A percentile compares a stretch with the other conserved stretches of the same genome.
Evolutionary conservation across 1,284 basidiomycete species (phyloP).

Genomic region (Cystobasidium sp.): DNA sequence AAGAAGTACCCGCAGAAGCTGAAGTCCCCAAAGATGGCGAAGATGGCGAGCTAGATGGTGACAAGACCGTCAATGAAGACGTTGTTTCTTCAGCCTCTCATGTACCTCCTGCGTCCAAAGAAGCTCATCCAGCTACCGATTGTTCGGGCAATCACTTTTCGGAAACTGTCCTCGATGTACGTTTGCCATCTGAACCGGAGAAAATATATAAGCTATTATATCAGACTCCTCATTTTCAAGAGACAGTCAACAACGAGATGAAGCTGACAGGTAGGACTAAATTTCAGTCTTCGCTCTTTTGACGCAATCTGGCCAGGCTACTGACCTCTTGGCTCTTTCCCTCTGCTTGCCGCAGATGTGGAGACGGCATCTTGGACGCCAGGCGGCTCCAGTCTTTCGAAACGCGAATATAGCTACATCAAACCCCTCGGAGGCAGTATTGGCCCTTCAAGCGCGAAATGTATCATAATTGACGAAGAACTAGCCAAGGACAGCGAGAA

Average conservation of each 20-base stretch:
- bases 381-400: slow-evolving; percentile 61
- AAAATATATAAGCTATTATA: slow-evolving; percentile 43
- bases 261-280: slow-evolving; percentile 71
- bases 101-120: background rate
- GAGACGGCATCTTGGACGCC: slow-evolving; percentile 53
- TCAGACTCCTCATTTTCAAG: slow-evolving; percentile 25
- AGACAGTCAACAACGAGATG: slow-evolving; percentile 67
- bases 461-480: slow-evolving; percentile 81
- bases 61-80: slow-evolving; percentile 14
- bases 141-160: slow-evolving; percentile 80
- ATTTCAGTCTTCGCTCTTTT: background rate
- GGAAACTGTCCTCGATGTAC: slow-evolving; percentile 71
- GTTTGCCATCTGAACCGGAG: slow-evolving; percentile 40
- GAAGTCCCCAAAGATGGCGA: background rate
- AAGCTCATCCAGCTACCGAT: slow-evolving; percentile 44
- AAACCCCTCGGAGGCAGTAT: slow-evolving; percentile 39
- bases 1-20: slow-evolving; percentile 4
- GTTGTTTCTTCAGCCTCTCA: slow-evolving; percentile 14
- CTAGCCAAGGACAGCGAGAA: slow-evolving; percentile 83
- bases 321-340: background rate
- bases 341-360: background rate
- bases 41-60: background rate
- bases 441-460: slow-evolving; percentile 72
- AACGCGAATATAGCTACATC: slow-evolving; percentile 20
- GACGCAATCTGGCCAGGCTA: background rate